A percentile compares a stretch with the other conserved stretches of the same genome.
phyloP scores from a whole-genome alignment of 192 early-diverging fungal species.

The Globomyces pollinis-pini region DNA sequence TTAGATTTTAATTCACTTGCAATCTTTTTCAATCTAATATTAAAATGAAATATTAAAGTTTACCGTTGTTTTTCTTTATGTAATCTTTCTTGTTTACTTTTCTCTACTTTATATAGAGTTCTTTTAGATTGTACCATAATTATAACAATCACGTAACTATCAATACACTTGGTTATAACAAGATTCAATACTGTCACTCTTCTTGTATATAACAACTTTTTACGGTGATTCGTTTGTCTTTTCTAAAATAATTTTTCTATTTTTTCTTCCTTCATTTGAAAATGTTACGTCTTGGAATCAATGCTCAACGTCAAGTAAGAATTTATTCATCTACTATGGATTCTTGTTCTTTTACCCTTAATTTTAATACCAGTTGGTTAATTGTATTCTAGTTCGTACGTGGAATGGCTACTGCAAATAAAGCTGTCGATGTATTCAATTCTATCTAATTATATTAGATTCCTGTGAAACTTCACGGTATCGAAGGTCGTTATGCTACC shows the following conservation, averaged over 20 bases:
- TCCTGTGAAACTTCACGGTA: constrained; percentile 78
- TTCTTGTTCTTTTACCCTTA: too few relatives aligned
- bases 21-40: not conserved
- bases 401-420: constrained; percentile 9
- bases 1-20: constrained; percentile 1
- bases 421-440: constrained; percentile 6
- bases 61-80: constrained; percentile 1
- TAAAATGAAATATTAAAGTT: not conserved
- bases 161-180: too few relatives aligned
- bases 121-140: too few relatives aligned
- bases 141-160: too few relatives aligned
- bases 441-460: constrained; percentile 44
- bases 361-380: too few relatives aligned
- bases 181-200: not conserved
- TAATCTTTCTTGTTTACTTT: not conserved
- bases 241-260: too few relatives aligned
- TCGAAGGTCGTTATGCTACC: constrained; percentile 96
- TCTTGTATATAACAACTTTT: not conserved
- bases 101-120: not conserved
- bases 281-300: too few relatives aligned
- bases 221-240: not conserved
- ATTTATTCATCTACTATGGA: not conserved
- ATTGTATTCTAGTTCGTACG: constrained; percentile 6
- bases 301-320: not conserved
- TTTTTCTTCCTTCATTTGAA: too few relatives aligned